Conservation (phyloP, 345 rosid species). For the Eucalyptus sp. region DNA sequence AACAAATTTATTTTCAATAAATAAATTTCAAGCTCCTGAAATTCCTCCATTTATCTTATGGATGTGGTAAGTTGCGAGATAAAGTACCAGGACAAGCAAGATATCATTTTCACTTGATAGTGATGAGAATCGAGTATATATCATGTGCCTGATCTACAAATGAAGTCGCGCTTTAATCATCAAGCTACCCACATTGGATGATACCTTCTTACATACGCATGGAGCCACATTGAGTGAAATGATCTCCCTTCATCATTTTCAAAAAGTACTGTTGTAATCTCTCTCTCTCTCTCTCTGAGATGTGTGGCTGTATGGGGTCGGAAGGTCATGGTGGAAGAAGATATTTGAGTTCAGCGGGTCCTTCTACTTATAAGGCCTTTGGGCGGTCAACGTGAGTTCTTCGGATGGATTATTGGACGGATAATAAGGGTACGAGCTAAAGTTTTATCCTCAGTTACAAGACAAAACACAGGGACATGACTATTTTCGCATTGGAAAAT, state of each 20-base stretch:
- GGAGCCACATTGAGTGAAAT: not conserved
- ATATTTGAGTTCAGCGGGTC: not conserved
- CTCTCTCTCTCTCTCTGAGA: not conserved
- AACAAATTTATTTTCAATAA: not conserved
- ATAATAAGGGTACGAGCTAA: not conserved
- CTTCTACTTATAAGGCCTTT: not conserved
- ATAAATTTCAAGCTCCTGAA: not conserved
- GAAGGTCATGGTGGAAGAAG: not conserved
- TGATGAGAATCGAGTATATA: not conserved
- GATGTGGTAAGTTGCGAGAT: accelerated
- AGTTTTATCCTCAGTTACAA: not conserved
- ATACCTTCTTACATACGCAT: not conserved
- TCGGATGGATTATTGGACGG: not conserved
- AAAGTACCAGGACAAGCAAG: not conserved
- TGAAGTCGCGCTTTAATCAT: not conserved
- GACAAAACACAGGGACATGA: not conserved
- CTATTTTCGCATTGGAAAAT: not conserved
- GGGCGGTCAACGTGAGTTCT: not conserved
- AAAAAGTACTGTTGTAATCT: not conserved
- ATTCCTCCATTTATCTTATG: not conserved
- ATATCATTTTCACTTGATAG: not conserved
- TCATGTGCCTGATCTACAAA: not conserved
- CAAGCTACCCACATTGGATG: not conserved
- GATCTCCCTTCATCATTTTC: too few species aligned
- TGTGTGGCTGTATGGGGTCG: not conserved